A percentile compares a stretch with the other conserved stretches of the same genome.
Evolutionary conservation across 352 stramenopile genomes (phyloP).

Genomic region (Phytophthora cactorum): DNA sequence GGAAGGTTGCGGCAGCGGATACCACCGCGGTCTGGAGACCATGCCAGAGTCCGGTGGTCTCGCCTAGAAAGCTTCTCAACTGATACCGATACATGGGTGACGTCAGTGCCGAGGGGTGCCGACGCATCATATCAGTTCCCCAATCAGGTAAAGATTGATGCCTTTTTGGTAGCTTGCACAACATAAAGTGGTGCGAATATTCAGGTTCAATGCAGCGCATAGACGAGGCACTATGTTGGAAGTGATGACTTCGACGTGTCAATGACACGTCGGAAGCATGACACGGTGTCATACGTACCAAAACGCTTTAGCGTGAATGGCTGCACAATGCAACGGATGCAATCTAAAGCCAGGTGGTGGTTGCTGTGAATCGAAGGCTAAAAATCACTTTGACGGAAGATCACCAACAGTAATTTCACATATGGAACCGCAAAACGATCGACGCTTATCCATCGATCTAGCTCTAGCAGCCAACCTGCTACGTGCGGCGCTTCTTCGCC

Average conservation of each 20-base stretch:
- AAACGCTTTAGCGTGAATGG: too few species aligned
- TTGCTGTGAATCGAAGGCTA: neutral
- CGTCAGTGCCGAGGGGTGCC: too few species aligned
- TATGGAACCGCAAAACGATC: conserved; percentile 25
- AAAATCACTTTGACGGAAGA: conserved; percentile 2
- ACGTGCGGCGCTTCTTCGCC: conserved; percentile 63
- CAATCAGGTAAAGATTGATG: neutral
- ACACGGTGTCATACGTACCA: too few species aligned
- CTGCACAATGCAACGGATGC: too few species aligned
- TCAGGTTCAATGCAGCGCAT: neutral
- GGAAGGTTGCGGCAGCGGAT: too few species aligned
- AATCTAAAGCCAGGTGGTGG: too few species aligned
- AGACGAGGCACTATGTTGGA: conserved; percentile 15
- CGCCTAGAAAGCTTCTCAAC: too few species aligned
- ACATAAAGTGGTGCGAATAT: neutral
- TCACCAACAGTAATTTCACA: conserved; percentile 22
- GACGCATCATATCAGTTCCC: too few species aligned
- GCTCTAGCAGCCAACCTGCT: conserved; percentile 7
- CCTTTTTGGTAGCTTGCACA: neutral
- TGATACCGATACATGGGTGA: too few species aligned
- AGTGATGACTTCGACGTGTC: conserved; percentile 14
- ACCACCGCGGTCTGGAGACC: too few species aligned
- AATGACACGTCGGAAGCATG: too few species aligned
- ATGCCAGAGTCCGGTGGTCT: too few species aligned
- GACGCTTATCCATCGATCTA: conserved; percentile 22